Conservation (phyloP, 2,329 filamentous ascomycete genomes). For the Claviceps fusiformis region DNA sequence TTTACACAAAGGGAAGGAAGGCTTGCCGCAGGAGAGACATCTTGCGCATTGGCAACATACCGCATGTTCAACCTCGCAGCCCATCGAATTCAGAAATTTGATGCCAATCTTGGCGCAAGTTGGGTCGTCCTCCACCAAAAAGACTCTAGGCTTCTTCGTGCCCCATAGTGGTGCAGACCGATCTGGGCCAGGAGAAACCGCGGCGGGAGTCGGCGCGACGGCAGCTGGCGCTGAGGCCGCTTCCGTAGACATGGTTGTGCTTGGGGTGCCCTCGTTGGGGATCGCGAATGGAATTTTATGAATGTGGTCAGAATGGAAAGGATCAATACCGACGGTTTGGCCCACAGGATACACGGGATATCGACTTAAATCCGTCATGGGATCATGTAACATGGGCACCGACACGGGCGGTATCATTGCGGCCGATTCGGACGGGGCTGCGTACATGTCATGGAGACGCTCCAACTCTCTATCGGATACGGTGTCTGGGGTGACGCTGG, state of each 20-base stretch:
- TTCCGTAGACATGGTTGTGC: slow-evolving; percentile 24
- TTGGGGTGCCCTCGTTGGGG: slow-evolving; percentile 39
- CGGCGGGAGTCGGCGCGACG: slow-evolving; percentile 8
- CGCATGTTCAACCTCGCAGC: slow-evolving; percentile 53
- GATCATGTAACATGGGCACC: slow-evolving; percentile 37
- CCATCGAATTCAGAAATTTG: slow-evolving; percentile 52
- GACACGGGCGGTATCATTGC: slow-evolving; percentile 25
- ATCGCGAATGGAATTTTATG: slow-evolving; percentile 81
- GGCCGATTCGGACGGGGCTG: slow-evolving; percentile 40
- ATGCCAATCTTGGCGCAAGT: slow-evolving; percentile 54
- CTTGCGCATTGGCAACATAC: slow-evolving; percentile 27
- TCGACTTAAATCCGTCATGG: slow-evolving; percentile 39
- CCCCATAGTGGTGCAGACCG: slow-evolving; percentile 40
- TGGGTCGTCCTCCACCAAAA: slow-evolving; percentile 76
- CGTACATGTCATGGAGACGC: slow-evolving; percentile 39
- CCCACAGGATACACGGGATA: slow-evolving; percentile 83
- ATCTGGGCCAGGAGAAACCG: slow-evolving; percentile 14
- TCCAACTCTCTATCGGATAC: slow-evolving; percentile 42
- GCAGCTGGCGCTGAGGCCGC: slow-evolving; percentile 10
- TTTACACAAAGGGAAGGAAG: too few relatives aligned
- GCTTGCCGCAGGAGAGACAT: neutral
- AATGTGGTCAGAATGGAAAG: slow-evolving; percentile 87
- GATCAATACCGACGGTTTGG: slow-evolving; percentile 82
- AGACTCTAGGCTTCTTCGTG: slow-evolving; percentile 57
- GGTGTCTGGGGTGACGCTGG: slow-evolving; percentile 36